These are phyloP conservation scores for Cryptococcus sp. DNA, from an alignment of 1,284 basidiomycete genomes.

Conservation along the genomic window DNA sequence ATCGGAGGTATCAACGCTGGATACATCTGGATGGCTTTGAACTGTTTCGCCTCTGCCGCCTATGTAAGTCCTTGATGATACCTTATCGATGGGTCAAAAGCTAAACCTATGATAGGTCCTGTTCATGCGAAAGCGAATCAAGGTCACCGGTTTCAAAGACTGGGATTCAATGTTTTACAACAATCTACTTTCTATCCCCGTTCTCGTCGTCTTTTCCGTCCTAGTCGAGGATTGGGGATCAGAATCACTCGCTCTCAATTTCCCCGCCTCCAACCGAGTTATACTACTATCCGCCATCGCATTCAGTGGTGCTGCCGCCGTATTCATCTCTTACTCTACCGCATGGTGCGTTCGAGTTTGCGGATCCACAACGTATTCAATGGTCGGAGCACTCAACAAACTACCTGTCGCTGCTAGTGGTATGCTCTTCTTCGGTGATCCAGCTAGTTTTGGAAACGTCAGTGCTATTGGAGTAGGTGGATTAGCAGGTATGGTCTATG, in stretches of 20 bases:
- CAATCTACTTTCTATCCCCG: conserved; percentile 91
- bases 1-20: conserved; percentile 66
- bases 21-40: conserved; percentile 94
- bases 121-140: conserved; percentile 96
- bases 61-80: conserved; percentile 62
- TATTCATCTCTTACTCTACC: conserved; percentile 96
- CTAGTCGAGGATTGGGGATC: conserved; percentile 86
- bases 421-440: conserved; percentile 92
- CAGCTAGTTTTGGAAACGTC: conserved; percentile 79
- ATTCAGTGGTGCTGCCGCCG: conserved; percentile 94
- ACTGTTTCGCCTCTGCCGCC: conserved; percentile 84
- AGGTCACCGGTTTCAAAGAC: conserved; percentile 95
- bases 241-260: conserved; percentile 74
- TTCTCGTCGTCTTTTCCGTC: conserved; percentile 77
- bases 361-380: conserved; percentile 93
- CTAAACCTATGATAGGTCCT: conserved; percentile 61
- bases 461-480: conserved; percentile 85
- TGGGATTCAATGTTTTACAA: conserved; percentile 99
- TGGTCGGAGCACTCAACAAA: conserved; percentile 99
- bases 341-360: conserved; percentile 98
- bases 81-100: neutral
- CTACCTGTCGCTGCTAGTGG: conserved; percentile 94
- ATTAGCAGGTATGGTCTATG: conserved; percentile 83
- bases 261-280: conserved; percentile 76
- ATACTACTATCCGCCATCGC: conserved; percentile 82